A percentile compares a stretch with the other conserved stretches of the same genome.
phyloP scores from a whole-genome alignment of 1,139 yeast genomes.

The Debaryomyces subglobosus region DNA sequence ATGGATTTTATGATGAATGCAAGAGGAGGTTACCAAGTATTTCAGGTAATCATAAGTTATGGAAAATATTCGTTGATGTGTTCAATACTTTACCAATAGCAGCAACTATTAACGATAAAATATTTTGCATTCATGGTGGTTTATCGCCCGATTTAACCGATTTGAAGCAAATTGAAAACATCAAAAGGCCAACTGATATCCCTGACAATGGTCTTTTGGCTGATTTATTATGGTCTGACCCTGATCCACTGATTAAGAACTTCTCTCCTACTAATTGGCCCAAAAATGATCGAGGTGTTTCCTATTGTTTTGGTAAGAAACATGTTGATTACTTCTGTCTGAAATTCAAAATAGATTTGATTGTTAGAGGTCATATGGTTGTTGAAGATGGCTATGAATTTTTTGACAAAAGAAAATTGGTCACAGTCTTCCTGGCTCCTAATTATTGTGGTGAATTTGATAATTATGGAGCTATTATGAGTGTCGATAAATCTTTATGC shows the following conservation, averaged over 20 bases:
- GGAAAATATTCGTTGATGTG: conserved; percentile 81
- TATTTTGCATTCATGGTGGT: conserved; percentile 90
- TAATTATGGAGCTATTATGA: conserved; percentile 91
- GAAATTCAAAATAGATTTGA: conserved; percentile 73
- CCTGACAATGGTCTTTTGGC: conserved; percentile 84
- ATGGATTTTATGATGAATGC: conserved; percentile 97
- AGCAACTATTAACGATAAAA: conserved; percentile 81
- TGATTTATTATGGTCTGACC: conserved; percentile 88
- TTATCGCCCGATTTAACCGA: conserved; percentile 73
- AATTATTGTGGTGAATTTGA: conserved; percentile 91
- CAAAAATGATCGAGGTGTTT: conserved; percentile 84
- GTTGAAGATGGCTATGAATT: conserved; percentile 93
- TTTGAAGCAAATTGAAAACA: conserved; percentile 67
- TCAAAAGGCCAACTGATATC: conserved; percentile 82
- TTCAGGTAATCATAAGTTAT: conserved; percentile 51
- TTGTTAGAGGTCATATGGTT: conserved; percentile 90
- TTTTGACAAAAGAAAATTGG: conserved; percentile 74
- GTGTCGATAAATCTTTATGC: conserved; percentile 72
- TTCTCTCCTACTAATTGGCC: conserved; percentile 63
- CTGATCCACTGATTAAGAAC: conserved; percentile 59
- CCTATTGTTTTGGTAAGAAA: conserved; percentile 75
- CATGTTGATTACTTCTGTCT: conserved; percentile 74
- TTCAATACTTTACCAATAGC: conserved; percentile 87
- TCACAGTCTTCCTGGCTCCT: conserved; percentile 86
- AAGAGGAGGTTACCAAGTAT: conserved; percentile 73